These are phyloP conservation scores for Cyberlindnera mycetangii DNA, from an alignment of 805 yeast genomes.

Conservation along the genomic window DNA sequence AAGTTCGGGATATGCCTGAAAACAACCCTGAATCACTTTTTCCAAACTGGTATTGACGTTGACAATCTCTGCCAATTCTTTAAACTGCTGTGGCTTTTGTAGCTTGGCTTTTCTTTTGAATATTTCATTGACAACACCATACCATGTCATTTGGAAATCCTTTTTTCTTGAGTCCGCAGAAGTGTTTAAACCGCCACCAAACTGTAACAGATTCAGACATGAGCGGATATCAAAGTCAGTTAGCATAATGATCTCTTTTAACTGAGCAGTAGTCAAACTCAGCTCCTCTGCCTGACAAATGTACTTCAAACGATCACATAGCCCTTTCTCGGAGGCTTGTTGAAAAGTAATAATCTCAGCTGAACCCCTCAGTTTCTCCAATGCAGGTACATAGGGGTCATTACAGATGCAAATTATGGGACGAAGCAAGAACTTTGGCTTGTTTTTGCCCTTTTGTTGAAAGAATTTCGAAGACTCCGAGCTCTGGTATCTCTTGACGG, in stretches of 20 bases:
- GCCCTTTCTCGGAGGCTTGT: conserved; percentile 49
- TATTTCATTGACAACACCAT: conserved; percentile 53
- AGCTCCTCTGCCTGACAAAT: conserved; percentile 57
- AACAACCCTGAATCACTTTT: conserved; percentile 68
- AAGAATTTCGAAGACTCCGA: conserved; percentile 26
- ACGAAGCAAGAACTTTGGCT: conserved; percentile 51
- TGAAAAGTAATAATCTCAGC: conserved; percentile 71
- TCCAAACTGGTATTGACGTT: conserved; percentile 52
- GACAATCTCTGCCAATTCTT: conserved; percentile 43
- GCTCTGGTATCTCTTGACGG: conserved; percentile 35
- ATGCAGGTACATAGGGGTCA: conserved; percentile 70
- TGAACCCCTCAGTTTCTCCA: conserved; percentile 69
- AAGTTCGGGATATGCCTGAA: conserved; percentile 57
- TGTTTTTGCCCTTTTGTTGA: conserved; percentile 32
- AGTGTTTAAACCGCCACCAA: conserved; percentile 32
- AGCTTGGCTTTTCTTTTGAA: conserved; percentile 51
- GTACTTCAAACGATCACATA: conserved; percentile 45
- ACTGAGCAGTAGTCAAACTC: conserved; percentile 41
- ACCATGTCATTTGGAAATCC: conserved; percentile 69
- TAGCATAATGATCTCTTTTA: conserved; percentile 64
- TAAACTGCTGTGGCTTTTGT: conserved; percentile 46
- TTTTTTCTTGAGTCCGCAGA: conserved; percentile 37
- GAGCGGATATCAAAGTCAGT: conserved; percentile 85
- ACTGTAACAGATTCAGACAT: conserved; percentile 80
- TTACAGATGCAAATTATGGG: conserved; percentile 94